These are phyloP conservation scores for Stipa capillata DNA, from an alignment of 176 grass and related monocot genomes.

Conservation along the genomic window DNA sequence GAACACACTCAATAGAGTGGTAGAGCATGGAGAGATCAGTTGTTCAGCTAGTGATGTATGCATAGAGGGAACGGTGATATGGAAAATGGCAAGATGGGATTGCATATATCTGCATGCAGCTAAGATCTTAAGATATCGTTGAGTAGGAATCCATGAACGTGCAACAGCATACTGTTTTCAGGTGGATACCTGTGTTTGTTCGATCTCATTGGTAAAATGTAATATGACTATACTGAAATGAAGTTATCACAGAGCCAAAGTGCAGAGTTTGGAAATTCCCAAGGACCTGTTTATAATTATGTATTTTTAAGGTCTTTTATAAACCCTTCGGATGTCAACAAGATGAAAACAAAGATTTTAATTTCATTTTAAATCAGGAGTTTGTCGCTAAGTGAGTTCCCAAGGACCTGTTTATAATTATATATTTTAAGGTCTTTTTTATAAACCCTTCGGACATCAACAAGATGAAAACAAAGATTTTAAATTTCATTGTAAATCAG, in stretches of 20 bases:
- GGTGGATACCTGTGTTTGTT: not conserved
- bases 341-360: no score
- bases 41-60: not conserved
- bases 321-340: not conserved
- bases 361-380: no score
- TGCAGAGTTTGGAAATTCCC: not conserved
- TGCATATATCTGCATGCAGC: not conserved
- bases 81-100: not conserved
- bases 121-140: not conserved
- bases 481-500: no score
- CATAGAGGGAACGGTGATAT: no score
- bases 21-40: not conserved
- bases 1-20: not conserved
- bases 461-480: no score
- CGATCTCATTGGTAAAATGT: not conserved
- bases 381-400: no score
- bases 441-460: not conserved
- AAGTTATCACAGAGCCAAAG: not conserved
- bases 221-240: not conserved
- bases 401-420: not conserved
- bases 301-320: not conserved
- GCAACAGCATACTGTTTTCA: not conserved
- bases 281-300: not conserved
- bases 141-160: no score
- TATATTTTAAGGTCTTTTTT: not conserved